These are phyloP conservation scores for Zostera marina DNA, from an alignment of 116 monocot species.

Conservation along the genomic window DNA sequence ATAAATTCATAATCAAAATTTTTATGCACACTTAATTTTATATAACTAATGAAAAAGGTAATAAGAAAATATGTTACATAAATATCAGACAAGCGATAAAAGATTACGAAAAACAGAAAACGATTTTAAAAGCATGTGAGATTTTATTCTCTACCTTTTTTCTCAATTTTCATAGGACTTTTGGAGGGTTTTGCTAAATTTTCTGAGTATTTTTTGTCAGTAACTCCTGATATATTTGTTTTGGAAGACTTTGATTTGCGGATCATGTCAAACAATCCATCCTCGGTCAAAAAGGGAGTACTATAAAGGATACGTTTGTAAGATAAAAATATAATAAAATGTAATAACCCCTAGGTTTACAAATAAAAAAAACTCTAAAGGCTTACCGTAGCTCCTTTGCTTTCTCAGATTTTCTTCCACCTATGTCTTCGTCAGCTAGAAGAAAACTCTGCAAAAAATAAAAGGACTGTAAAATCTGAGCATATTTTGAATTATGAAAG, in stretches of 20 bases:
- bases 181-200: slow-evolving; percentile 31
- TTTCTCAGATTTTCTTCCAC: slow-evolving; percentile 82
- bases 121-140: neutral
- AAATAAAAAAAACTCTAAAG: neutral
- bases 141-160: slow-evolving; percentile 27
- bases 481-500: neutral
- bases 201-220: slow-evolving; percentile 19
- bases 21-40: no score
- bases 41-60: no score
- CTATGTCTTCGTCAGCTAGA: slow-evolving; percentile 91
- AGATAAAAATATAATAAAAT: slow-evolving; percentile 5
- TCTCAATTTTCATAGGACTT: slow-evolving; percentile 28
- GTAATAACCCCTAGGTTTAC: neutral
- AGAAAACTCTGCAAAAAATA: slow-evolving; percentile 51
- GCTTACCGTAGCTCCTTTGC: slow-evolving; percentile 74
- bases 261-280: slow-evolving; percentile 95
- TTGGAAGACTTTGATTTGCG: slow-evolving; percentile 79
- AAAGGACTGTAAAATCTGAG: neutral
- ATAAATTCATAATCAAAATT: no score
- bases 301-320: slow-evolving; percentile 18
- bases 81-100: neutral
- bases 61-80: no score
- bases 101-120: neutral
- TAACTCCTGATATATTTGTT: slow-evolving; percentile 14
- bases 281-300: slow-evolving; percentile 68